Conservation (phyloP, 805 yeast genomes). For the Kockiozyma suomiensis region DNA sequence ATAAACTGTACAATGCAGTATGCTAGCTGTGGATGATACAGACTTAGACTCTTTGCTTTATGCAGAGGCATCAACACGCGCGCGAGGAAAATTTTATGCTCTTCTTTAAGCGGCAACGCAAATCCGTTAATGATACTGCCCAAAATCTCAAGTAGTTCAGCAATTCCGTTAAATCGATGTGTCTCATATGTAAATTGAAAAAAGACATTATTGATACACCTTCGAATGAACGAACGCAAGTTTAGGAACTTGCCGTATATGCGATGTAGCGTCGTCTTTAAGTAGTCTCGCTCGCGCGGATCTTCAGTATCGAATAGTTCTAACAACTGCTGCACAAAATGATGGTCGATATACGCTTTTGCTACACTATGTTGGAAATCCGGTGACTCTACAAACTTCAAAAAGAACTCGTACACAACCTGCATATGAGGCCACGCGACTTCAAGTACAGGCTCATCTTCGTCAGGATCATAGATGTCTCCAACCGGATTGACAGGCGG, state of each 20-base stretch:
- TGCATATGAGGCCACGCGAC: conserved; percentile 99
- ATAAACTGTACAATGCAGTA: conserved; percentile 95
- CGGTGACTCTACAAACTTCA: conserved; percentile 89
- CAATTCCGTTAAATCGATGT: conserved; percentile 92
- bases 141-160: conserved; percentile 89
- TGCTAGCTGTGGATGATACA: conserved; percentile 95
- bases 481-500: conserved; percentile 98
- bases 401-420: conserved; percentile 89
- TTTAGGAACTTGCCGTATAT: conserved; percentile 93
- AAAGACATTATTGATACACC: conserved; percentile 89
- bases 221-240: conserved; percentile 85
- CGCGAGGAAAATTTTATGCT: conserved; percentile 86
- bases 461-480: conserved; percentile 95
- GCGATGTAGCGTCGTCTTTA: conserved; percentile 92
- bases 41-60: conserved; percentile 81
- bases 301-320: conserved; percentile 96
- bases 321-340: conserved; percentile 74
- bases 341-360: conserved; percentile 90
- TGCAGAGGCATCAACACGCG: conserved; percentile 90
- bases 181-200: conserved; percentile 93
- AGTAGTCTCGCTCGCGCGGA: conserved; percentile 91
- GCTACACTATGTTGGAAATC: conserved; percentile 93
- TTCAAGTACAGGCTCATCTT: conserved; percentile 96
- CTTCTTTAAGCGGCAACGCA: conserved; percentile 95
- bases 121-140: conserved; percentile 97